Percentiles rank a stretch among this genome's conserved stretches.
These are phyloP conservation scores for Ilyonectria robusta DNA, from an alignment of 2,329 filamentous ascomycete species.

Conservation along the genomic window DNA sequence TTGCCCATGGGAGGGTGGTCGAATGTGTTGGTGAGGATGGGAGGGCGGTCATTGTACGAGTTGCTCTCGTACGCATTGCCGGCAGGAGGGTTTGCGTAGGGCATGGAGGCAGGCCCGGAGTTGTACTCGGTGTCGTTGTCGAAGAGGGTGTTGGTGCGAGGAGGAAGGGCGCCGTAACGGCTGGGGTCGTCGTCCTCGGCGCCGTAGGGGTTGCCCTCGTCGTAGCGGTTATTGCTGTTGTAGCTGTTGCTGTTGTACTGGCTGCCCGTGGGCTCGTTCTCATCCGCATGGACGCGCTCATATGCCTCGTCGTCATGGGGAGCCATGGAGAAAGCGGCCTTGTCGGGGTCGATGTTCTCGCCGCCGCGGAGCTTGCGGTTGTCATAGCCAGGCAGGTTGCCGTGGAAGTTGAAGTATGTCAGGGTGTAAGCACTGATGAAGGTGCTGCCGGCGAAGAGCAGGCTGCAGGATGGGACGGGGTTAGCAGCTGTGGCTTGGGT, in stretches of 20 bases:
- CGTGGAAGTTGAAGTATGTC: slow-evolving; percentile 74
- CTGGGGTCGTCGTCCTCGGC: slow-evolving; percentile 57
- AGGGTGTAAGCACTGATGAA: slow-evolving; percentile 73
- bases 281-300: slow-evolving; percentile 71
- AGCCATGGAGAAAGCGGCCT: slow-evolving; percentile 77
- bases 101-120: slow-evolving; percentile 49
- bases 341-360: slow-evolving; percentile 76
- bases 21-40: slow-evolving; percentile 36
- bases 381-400: slow-evolving; percentile 74
- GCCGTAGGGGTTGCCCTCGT: slow-evolving; percentile 56
- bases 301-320: slow-evolving; percentile 78
- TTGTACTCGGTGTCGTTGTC: slow-evolving; percentile 66
- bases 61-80: slow-evolving; percentile 41
- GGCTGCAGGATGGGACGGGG: slow-evolving; percentile 53
- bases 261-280: slow-evolving; percentile 58
- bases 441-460: slow-evolving; percentile 69
- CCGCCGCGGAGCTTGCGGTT: slow-evolving; percentile 58
- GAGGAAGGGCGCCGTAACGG: slow-evolving; percentile 57
- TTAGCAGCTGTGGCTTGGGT: slow-evolving; percentile 17
- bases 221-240: slow-evolving; percentile 52
- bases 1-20: slow-evolving; percentile 29
- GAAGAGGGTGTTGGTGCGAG: slow-evolving; percentile 60
- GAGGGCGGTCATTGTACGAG: slow-evolving; percentile 5
- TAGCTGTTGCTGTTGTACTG: slow-evolving; percentile 53
- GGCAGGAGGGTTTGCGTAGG: slow-evolving; percentile 44